phyloP scores from a whole-genome alignment of 2,329 filamentous ascomycete genomes.

The Penicillium capsulatum region DNA sequence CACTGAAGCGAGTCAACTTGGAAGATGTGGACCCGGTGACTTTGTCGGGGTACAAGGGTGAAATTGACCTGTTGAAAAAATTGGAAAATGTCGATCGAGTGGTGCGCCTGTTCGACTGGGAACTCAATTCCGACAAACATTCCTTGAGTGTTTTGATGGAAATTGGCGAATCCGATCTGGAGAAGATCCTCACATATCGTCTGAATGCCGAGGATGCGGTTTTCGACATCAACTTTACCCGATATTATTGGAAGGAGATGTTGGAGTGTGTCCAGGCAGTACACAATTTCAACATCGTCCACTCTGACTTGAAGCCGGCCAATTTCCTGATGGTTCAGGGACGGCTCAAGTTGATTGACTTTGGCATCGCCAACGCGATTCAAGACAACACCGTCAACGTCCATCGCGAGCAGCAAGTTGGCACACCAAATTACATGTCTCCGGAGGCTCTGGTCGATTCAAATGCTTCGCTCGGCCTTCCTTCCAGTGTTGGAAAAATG shows the following conservation, averaged over 20 bases:
- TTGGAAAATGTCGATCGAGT: constrained; percentile 83
- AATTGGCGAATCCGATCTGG: constrained; percentile 89
- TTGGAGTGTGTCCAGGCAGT: constrained; percentile 89
- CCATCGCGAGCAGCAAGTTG: constrained; percentile 89
- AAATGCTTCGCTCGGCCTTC: constrained; percentile 58
- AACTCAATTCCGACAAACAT: constrained; percentile 89
- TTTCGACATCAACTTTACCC: constrained; percentile 84
- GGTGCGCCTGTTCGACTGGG: constrained; percentile 84
- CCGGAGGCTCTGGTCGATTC: constrained; percentile 89
- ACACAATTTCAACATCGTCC: constrained; percentile 85
- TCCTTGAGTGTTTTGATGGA: constrained; percentile 92
- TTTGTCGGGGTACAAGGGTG: constrained; percentile 83
- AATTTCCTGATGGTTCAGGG: constrained; percentile 94
- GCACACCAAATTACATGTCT: constrained; percentile 98
- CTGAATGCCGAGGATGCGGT: constrained; percentile 67
- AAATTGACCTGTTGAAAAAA: constrained; percentile 85
- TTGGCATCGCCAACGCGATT: constrained; percentile 96
- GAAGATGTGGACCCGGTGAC: constrained; percentile 83
- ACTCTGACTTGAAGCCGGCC: constrained; percentile 93
- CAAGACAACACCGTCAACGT: constrained; percentile 97
- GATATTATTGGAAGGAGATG: constrained; percentile 99
- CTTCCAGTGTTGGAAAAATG: constrained; percentile 58
- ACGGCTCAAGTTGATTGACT: constrained; percentile 91
- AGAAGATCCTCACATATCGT: constrained; percentile 72
- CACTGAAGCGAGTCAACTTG: constrained; percentile 85